These are phyloP conservation scores for Thozetella sp. DNA, from an alignment of 495 filamentous ascomycete species.

Conservation along the genomic window DNA sequence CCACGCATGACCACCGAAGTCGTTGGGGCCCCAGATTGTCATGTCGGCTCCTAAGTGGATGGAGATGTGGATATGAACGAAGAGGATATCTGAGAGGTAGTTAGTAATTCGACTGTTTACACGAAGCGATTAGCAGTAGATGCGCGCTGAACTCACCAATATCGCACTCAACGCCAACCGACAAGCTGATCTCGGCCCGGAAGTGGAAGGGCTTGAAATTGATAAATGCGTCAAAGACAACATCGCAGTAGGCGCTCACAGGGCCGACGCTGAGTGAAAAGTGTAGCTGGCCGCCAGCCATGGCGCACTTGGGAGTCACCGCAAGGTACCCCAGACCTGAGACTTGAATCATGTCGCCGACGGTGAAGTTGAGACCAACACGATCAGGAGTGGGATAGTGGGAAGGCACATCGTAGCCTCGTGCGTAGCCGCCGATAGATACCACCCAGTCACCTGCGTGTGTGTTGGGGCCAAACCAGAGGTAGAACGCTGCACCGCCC, in stretches of 20 bases:
- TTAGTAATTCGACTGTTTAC: too few relatives aligned
- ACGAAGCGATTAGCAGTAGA: too few relatives aligned
- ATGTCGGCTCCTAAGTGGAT: constrained; percentile 37
- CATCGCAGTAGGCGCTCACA: constrained; percentile 43
- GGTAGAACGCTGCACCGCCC: constrained; percentile 48
- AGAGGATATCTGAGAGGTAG: constrained; percentile 34
- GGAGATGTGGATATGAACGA: constrained; percentile 31
- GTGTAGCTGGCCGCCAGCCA: constrained; percentile 46
- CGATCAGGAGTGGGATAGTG: constrained; percentile 47
- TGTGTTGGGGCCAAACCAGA: constrained; percentile 39
- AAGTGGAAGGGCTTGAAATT: constrained; percentile 53
- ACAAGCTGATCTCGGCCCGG: constrained; percentile 32
- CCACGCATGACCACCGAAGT: constrained; percentile 35
- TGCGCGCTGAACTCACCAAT: too few relatives aligned
- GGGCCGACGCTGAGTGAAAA: constrained; percentile 26
- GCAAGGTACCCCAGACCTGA: constrained; percentile 50
- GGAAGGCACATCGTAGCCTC: constrained; percentile 29
- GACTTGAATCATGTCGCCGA: constrained; percentile 35
- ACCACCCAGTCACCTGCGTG: constrained; percentile 52
- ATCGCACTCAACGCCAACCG: constrained; percentile 37
- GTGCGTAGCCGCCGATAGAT: constrained; percentile 54
- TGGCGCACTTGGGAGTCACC: constrained; percentile 51
- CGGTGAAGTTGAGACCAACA: constrained; percentile 40
- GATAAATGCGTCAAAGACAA: constrained; percentile 48
- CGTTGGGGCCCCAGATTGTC: constrained; percentile 35